Conservation (phyloP, 176 grass and related monocot species). For the Ampelocalamus luodianensis region DNA sequence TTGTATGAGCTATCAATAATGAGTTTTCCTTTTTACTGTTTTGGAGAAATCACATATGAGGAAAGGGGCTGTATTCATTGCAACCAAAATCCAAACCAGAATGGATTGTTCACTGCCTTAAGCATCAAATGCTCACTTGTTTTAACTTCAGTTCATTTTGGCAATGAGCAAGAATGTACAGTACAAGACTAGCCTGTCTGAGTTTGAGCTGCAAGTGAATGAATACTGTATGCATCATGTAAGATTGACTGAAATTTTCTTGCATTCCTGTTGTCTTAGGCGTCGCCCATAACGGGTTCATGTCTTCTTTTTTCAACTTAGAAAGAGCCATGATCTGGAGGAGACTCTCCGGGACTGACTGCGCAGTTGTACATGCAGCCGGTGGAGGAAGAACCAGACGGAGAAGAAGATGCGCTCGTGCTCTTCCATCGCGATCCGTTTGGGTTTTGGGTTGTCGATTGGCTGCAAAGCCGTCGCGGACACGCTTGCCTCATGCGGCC, state of each 20-base stretch:
- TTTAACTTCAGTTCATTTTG: not conserved
- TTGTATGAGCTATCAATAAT: slow-evolving; percentile 6
- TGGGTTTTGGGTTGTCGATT: not conserved
- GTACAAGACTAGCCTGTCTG: not conserved
- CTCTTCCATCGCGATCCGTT: not conserved
- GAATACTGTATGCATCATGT: not conserved
- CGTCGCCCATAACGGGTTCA: not conserved
- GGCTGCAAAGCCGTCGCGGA: not conserved
- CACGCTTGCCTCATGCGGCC: not conserved
- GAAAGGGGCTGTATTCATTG: not conserved
- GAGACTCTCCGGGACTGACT: not conserved
- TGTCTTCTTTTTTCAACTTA: not conserved
- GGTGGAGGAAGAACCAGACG: not conserved
- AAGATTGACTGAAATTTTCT: not conserved
- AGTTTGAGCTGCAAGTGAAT: not conserved
- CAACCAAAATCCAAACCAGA: slow-evolving; percentile 7
- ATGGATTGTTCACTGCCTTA: not conserved
- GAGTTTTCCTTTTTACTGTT: not conserved
- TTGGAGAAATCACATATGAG: slow-evolving; percentile 5
- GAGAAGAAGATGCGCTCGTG: not conserved
- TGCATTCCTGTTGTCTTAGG: slow-evolving; percentile 5
- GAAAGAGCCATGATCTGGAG: not conserved
- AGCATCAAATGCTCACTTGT: not conserved
- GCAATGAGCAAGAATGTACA: not conserved
- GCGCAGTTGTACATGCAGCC: not conserved